These are phyloP conservation scores for Pleodorina starrii DNA, from an alignment of 139 green algal species.

Conservation along the genomic window DNA sequence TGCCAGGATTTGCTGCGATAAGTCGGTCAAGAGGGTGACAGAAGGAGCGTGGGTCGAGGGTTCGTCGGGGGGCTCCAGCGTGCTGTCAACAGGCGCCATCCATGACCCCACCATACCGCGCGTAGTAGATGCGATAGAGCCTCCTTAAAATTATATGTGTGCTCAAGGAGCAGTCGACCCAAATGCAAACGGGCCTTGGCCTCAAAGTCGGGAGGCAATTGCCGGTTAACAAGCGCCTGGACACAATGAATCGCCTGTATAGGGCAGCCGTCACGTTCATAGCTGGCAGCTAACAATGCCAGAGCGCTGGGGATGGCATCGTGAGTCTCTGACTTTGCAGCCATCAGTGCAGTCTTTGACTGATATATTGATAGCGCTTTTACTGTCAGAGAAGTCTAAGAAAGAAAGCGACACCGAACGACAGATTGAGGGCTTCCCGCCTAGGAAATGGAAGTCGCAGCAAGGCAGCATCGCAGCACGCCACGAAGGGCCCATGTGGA, in stretches of 20 bases:
- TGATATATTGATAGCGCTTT: too few species aligned
- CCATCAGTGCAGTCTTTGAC: too few species aligned
- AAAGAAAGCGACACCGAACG: too few species aligned
- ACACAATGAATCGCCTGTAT: constrained; percentile 57
- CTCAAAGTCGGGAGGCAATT: constrained; percentile 49
- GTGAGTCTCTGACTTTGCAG: too few species aligned
- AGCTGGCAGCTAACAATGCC: not conserved
- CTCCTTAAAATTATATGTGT: constrained; percentile 51
- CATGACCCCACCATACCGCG: not conserved
- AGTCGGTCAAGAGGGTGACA: not conserved
- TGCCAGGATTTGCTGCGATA: constrained; percentile 38
- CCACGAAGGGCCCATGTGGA: too few species aligned
- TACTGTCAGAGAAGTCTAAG: too few species aligned
- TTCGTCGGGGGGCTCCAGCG: not conserved
- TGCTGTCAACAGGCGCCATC: not conserved
- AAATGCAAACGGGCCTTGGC: constrained; percentile 39
- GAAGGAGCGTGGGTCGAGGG: not conserved
- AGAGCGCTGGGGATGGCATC: constrained; percentile 13
- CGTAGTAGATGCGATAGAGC: constrained; percentile 47
- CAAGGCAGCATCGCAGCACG: too few species aligned
- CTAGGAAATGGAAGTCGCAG: too few species aligned
- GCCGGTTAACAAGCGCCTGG: constrained; percentile 33
- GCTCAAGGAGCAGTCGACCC: constrained; percentile 52
- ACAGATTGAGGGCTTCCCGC: too few species aligned
- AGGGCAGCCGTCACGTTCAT: constrained; percentile 23